Percentiles rank a stretch among this genome's conserved stretches.
phyloP scores from a whole-genome alignment of 805 yeast species.

The Yamadazyma tumulicola region DNA sequence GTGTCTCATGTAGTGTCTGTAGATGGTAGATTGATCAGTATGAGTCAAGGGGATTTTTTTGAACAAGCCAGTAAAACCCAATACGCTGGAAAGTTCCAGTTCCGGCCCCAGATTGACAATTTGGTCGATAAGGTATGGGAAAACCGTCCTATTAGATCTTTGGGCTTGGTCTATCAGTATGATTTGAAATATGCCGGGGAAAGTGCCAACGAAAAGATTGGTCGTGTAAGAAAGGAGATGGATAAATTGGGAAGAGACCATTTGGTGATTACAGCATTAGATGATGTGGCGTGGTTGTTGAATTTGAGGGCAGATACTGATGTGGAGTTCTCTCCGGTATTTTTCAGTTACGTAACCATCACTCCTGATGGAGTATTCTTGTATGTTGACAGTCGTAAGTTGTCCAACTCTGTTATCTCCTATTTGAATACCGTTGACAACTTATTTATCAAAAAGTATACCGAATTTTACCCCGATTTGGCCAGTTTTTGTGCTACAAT shows the following conservation, averaged over 20 bases:
- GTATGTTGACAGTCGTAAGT: conserved; percentile 50
- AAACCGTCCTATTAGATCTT: conserved; percentile 28
- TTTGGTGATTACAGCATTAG: conserved; percentile 58
- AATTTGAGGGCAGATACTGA: conserved; percentile 68
- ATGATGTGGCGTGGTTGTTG: conserved; percentile 85
- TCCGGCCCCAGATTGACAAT: conserved; percentile 28
- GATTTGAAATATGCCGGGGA: conserved; percentile 33
- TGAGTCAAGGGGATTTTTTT: conserved; percentile 42
- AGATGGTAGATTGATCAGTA: conserved; percentile 73
- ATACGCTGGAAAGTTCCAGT: conserved; percentile 21
- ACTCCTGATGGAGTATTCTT: conserved; percentile 37
- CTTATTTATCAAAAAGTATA: conserved; percentile 48
- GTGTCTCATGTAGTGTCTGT: conserved; percentile 62
- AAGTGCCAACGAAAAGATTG: conserved; percentile 25
- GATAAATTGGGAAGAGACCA: conserved; percentile 17
- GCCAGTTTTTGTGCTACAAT: conserved; percentile 20
- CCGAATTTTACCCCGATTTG: conserved; percentile 57
- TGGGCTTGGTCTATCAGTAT: conserved; percentile 29
- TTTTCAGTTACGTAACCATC: conserved; percentile 59
- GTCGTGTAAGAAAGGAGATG: conserved; percentile 29
- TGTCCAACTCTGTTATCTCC: conserved; percentile 25
- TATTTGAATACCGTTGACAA: conserved; percentile 25
- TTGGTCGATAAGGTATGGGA: conserved; percentile 41
- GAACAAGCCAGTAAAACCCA: conserved; percentile 19
- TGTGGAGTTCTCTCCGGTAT: conserved; percentile 82